Base-by-base conservation (phyloP, 1,139 yeast genomes). In the Williopsis jadinii region DNA sequence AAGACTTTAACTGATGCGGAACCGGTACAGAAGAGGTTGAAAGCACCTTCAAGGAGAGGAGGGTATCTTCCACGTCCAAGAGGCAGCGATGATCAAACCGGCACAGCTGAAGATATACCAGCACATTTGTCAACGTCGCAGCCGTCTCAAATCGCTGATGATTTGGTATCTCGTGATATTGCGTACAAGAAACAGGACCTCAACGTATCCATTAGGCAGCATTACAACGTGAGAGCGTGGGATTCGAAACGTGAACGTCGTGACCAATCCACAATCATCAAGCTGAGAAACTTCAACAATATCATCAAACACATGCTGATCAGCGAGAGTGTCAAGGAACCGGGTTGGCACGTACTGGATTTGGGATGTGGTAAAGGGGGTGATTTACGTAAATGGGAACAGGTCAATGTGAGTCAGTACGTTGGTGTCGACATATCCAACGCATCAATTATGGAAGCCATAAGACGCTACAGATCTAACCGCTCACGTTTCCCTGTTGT, bases 341-440 rank as follows among this genome's bases (percentile, higher is more conserved):
- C 67, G 9, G 67, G 71, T 2, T 75, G 74, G 30, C 69, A 71
- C 12, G 86, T 84, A 1, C 66, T 92, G 32, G 99, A 92, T 57
- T 63, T 92, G 42, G 96, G 97, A 19, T 92, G 98, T 63, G 99
- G 99, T 12, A 94, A 92, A 61, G 99, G 99, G 36, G 99, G 99
- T 14, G 99, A 92, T 64, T 66, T 94, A 55, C 77, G 84, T 55
- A 92, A 92, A 62, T 90, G 95, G 80, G 85, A 80, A 42, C 78
- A 78, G 53, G 83, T 86, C 2, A 69, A 75, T 11, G 75, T 86
- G 3, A 73, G 77, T 28, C 92, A 88, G 44, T 84, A 84, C 52
- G 78, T 90, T 40, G 98, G 98, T 1, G 73, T 92, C 32, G 99
- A 92, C 62, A 81, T 94, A 40, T 90, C 97, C 15, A 95, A 90